Evolutionary conservation across 2,329 filamentous ascomycete species (phyloP).

Genomic region (Geosmithia putterillii): DNA sequence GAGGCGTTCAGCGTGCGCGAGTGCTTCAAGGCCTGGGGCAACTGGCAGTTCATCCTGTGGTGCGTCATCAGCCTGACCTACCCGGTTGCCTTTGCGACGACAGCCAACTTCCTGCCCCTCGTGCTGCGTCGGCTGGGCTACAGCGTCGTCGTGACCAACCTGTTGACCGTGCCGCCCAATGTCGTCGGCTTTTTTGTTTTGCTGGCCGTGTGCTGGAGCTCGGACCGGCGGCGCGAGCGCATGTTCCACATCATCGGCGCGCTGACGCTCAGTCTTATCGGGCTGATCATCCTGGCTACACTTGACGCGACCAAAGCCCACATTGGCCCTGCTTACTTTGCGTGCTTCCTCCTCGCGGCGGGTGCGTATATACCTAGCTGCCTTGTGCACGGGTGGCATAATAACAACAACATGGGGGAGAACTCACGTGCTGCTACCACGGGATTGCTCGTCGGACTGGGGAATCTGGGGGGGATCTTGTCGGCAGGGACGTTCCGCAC

Average conservation of each 20-base stretch:
- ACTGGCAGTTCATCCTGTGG: slow-evolving; percentile 24
- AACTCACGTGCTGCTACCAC: slow-evolving; percentile 32
- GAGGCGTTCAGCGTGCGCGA: slow-evolving; percentile 23
- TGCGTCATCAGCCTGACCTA: slow-evolving; percentile 33
- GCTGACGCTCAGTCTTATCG: slow-evolving; percentile 25
- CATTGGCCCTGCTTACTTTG: slow-evolving; percentile 33
- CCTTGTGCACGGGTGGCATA: slow-evolving; percentile 36
- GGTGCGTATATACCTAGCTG: slow-evolving; percentile 32
- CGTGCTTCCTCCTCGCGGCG: slow-evolving; percentile 31
- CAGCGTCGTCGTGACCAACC: slow-evolving; percentile 29
- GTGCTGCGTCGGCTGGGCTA: slow-evolving; percentile 31
- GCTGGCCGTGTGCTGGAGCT: slow-evolving; percentile 27
- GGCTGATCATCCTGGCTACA: slow-evolving; percentile 28
- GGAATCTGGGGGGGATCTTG: slow-evolving; percentile 35
- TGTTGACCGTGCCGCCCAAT: slow-evolving; percentile 35
- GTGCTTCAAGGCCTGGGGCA: slow-evolving; percentile 27
- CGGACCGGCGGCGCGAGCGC: slow-evolving; percentile 30
- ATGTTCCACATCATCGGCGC: slow-evolving; percentile 25
- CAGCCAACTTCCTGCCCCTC: slow-evolving; percentile 28
- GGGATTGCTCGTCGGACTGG: slow-evolving; percentile 31
- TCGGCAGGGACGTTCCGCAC: slow-evolving; percentile 29
- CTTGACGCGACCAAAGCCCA: slow-evolving; percentile 27
- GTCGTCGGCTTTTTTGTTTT: slow-evolving; percentile 31
- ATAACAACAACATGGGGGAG: slow-evolving; percentile 39
- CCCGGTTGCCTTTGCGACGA: slow-evolving; percentile 27